Evolutionary conservation across 1,139 yeast species (phyloP).

Genomic region (Candida albicans): DNA sequence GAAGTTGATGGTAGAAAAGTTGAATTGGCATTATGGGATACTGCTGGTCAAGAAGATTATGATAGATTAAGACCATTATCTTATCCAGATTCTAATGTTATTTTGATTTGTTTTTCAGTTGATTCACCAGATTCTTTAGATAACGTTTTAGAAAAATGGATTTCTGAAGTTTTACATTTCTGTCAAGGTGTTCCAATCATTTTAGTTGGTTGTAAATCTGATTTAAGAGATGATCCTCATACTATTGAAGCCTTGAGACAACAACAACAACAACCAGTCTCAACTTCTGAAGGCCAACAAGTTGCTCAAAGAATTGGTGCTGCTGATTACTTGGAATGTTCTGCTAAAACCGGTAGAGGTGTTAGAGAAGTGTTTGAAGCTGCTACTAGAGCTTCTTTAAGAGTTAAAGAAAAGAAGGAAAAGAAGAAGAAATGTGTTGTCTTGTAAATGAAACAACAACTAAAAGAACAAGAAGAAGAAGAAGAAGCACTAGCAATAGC

Average conservation of each 20-base stretch:
- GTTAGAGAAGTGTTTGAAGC: constrained; percentile 90
- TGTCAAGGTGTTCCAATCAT: constrained; percentile 95
- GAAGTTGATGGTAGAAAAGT: constrained; percentile 94
- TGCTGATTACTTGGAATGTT: constrained; percentile 83
- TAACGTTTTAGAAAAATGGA: constrained; percentile 94
- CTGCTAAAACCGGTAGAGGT: constrained; percentile 89
- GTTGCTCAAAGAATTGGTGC: constrained; percentile 90
- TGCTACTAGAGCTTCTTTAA: constrained; percentile 85
- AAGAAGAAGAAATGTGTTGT: constrained; percentile 60
- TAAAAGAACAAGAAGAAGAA: no score
- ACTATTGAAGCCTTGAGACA: constrained; percentile 76
- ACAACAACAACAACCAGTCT: constrained; percentile 74
- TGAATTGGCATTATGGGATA: constrained; percentile 95
- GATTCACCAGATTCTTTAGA: constrained; percentile 92
- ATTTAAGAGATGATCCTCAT: constrained; percentile 78
- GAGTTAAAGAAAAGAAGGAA: constrained; percentile 59
- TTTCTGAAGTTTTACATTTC: constrained; percentile 88
- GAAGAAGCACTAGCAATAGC: no score
- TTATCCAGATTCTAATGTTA: constrained; percentile 91
- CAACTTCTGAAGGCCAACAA: constrained; percentile 75
- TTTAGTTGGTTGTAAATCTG: constrained; percentile 89
- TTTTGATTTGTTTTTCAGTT: constrained; percentile 86
- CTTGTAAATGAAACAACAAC: no score
- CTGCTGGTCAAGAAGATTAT: constrained; percentile 98
- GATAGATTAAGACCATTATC: constrained; percentile 92